Conservation (phyloP, 352 stramenopile species). For the Pythium phragmitis region DNA sequence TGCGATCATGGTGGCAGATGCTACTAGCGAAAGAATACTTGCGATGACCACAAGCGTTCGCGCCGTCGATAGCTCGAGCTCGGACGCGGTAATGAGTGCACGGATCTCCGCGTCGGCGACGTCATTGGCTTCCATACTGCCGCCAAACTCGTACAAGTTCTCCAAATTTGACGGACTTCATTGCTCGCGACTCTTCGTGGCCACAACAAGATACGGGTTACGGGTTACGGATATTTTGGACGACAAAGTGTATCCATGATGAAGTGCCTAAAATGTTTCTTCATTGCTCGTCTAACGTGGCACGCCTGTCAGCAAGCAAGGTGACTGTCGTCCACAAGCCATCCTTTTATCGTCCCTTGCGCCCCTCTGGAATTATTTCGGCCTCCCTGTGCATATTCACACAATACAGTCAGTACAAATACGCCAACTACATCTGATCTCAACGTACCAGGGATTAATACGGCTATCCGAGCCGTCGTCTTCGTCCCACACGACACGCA, state of each 20-base stretch:
- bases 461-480: conserved; percentile 79
- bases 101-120: conserved; percentile 6
- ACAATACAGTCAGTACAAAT: neutral
- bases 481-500: conserved; percentile 84
- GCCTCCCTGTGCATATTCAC: conserved; percentile 19
- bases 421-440: neutral
- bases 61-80: conserved; percentile 39
- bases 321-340: neutral
- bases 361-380: conserved; percentile 22
- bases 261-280: neutral
- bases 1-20: conserved; percentile 49
- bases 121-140: conserved; percentile 10
- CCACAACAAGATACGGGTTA: conserved; percentile 10
- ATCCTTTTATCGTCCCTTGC: conserved; percentile 19
- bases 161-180: neutral
- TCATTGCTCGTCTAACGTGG: neutral
- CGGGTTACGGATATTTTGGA: conserved; percentile 13
- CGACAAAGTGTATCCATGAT: neutral
- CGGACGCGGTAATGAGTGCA: conserved; percentile 1
- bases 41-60: conserved; percentile 42
- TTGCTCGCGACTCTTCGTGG: conserved; percentile 15
- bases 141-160: neutral
- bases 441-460: conserved; percentile 81
- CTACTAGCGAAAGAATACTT: conserved; percentile 39
- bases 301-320: neutral